A percentile compares a stretch with the other conserved stretches of the same genome.
Evolutionary conservation across 1,284 basidiomycete genomes (phyloP).

Genomic region (Marasmius sp.): DNA sequence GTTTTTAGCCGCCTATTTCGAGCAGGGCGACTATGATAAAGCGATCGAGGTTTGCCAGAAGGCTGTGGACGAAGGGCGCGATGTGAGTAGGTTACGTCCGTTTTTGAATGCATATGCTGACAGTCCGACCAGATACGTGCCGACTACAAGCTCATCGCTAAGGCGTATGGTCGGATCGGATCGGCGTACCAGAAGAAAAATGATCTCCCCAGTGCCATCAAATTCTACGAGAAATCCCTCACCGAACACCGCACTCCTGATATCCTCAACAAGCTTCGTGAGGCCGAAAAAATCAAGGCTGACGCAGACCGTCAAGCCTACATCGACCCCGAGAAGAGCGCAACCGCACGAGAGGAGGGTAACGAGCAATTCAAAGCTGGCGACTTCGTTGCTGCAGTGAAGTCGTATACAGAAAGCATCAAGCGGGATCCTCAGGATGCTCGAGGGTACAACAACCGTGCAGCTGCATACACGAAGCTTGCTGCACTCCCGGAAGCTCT

Average conservation of each 20-base stretch:
- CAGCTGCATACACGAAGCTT: constrained; percentile 96
- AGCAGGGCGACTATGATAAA: constrained; percentile 89
- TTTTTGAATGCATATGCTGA: not conserved
- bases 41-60: constrained; percentile 92
- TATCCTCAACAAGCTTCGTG: constrained; percentile 88
- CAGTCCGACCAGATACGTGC: constrained; percentile 56
- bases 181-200: constrained; percentile 83
- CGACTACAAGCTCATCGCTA: constrained; percentile 81
- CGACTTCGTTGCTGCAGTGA: constrained; percentile 91
- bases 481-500: constrained; percentile 93
- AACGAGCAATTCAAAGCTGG: constrained; percentile 92
- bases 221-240: constrained; percentile 89
- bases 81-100: constrained; percentile 37
- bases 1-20: constrained; percentile 82
- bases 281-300: constrained; percentile 76
- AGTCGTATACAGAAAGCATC: constrained; percentile 93
- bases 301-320: constrained; percentile 85
- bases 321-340: constrained; percentile 86
- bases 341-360: constrained; percentile 87
- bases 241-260: constrained; percentile 97
- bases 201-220: constrained; percentile 81
- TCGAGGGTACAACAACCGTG: constrained; percentile 95
- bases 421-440: constrained; percentile 93
- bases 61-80: constrained; percentile 92
- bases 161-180: constrained; percentile 90